These are phyloP conservation scores for Chondrus crispus DNA, from an alignment of 23 red algal species.

Conservation along the genomic window DNA sequence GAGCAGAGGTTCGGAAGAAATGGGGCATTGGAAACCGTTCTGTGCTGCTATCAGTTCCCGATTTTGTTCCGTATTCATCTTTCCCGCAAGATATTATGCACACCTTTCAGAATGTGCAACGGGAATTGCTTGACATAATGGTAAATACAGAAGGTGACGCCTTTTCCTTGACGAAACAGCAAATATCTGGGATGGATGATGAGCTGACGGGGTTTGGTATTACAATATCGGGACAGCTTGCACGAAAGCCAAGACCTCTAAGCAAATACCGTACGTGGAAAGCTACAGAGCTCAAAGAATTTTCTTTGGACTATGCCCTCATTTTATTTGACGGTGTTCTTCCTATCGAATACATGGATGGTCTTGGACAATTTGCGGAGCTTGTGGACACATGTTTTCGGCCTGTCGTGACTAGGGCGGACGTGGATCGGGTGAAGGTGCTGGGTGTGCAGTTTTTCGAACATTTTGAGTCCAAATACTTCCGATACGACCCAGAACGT, in stretches of 20 bases:
- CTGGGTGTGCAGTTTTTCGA: background rate
- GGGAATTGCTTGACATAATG: background rate
- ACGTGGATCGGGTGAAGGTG: background rate
- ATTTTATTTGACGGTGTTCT: background rate
- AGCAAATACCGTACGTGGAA: background rate
- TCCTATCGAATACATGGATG: background rate
- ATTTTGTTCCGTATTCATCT: background rate
- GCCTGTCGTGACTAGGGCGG: background rate
- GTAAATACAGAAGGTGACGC: background rate
- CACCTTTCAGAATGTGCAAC: background rate
- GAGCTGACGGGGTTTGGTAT: background rate
- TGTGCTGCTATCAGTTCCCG: background rate
- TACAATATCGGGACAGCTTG: background rate
- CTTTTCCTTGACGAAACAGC: background rate
- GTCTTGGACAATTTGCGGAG: background rate
- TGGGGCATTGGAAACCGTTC: background rate
- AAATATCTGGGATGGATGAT: background rate
- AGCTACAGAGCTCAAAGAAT: background rate
- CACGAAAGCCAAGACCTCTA: background rate
- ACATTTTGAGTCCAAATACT: background rate
- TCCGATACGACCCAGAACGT: background rate
- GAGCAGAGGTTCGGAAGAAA: too few relatives aligned
- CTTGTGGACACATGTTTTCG: background rate
- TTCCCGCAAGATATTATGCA: conserved; percentile 8
- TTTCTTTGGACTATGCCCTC: background rate